Conservation (phyloP, 768 basidiomycete genomes). For the Boletus rufocinnamomeus region DNA sequence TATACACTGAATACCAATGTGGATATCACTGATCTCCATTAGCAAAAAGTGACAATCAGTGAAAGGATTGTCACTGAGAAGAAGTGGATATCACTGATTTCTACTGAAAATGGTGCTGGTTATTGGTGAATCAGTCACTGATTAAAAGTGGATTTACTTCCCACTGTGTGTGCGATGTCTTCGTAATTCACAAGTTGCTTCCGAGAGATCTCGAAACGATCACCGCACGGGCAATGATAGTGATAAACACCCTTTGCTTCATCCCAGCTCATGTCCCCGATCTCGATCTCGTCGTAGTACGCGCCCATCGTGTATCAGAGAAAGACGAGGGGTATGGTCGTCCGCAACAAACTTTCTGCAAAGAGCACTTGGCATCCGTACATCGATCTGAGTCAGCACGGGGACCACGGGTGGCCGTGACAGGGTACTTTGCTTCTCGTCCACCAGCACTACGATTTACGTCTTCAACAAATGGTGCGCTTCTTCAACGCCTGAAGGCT, state of each 20-base stretch:
- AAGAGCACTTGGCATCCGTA: too few species aligned
- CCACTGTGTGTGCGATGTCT: too few species aligned
- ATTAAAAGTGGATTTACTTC: too few species aligned
- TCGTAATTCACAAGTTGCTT: constrained; percentile 85
- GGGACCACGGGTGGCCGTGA: neutral
- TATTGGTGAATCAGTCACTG: too few species aligned
- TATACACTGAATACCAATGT: too few species aligned
- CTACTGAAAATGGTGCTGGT: too few species aligned
- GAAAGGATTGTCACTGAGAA: too few species aligned
- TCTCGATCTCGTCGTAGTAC: constrained; percentile 96
- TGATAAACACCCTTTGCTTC: constrained; percentile 80
- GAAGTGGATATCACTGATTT: too few species aligned
- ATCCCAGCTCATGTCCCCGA: constrained; percentile 96
- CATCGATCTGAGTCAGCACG: neutral
- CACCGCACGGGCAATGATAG: constrained; percentile 97
- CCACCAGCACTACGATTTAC: neutral
- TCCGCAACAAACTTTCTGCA: neutral
- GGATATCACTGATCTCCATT: too few species aligned
- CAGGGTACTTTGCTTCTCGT: neutral
- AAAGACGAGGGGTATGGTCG: neutral
- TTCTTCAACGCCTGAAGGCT: neutral
- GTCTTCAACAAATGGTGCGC: neutral
- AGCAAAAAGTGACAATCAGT: too few species aligned
- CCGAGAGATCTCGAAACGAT: constrained; percentile 94
- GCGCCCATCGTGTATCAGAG: constrained; percentile 57